These are phyloP conservation scores for Verbascum thapsus DNA, from an alignment of 257 asterid genomes.

Conservation along the genomic window DNA sequence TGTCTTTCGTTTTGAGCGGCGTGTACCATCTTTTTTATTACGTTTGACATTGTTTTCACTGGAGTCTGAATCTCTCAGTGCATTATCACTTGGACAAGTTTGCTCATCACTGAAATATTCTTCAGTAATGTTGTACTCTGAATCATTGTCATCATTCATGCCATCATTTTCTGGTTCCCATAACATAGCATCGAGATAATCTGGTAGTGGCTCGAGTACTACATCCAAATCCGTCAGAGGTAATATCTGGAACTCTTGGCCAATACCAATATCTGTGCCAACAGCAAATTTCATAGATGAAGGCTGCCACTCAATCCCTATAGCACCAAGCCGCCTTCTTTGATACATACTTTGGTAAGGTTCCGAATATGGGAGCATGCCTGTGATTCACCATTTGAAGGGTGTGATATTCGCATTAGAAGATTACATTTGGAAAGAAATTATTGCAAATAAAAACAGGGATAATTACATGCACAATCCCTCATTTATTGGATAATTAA, in stretches of 20 bases:
- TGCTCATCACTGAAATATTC: slow-evolving; percentile 68
- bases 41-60: slow-evolving; percentile 53
- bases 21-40: slow-evolving; percentile 54
- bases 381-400: slow-evolving; percentile 47
- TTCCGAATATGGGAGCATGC: slow-evolving; percentile 97
- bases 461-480: too few relatives aligned
- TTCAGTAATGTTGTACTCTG: slow-evolving; percentile 75
- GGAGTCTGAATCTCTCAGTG: slow-evolving; percentile 62
- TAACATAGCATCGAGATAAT: slow-evolving; percentile 71
- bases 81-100: slow-evolving; percentile 49
- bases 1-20: slow-evolving; percentile 79
- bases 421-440: slow-evolving; percentile 27
- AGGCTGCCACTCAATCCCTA: slow-evolving; percentile 95
- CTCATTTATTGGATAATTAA: too few relatives aligned
- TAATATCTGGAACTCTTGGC: slow-evolving; percentile 74
- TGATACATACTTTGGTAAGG: slow-evolving; percentile 94
- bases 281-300: slow-evolving; percentile 79
- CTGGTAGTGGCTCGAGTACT: slow-evolving; percentile 82
- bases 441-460: slow-evolving; percentile 17
- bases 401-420: slow-evolving; percentile 26
- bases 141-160: slow-evolving; percentile 86
- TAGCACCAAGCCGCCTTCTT: slow-evolving; percentile 81
- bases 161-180: slow-evolving; percentile 96
- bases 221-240: slow-evolving; percentile 85
- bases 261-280: slow-evolving; percentile 79